Evolutionary conservation across 1,284 basidiomycete species (phyloP), one percentile per base, ranked within the genome.

Genomic region (Austropuccinia psidii): DNA sequence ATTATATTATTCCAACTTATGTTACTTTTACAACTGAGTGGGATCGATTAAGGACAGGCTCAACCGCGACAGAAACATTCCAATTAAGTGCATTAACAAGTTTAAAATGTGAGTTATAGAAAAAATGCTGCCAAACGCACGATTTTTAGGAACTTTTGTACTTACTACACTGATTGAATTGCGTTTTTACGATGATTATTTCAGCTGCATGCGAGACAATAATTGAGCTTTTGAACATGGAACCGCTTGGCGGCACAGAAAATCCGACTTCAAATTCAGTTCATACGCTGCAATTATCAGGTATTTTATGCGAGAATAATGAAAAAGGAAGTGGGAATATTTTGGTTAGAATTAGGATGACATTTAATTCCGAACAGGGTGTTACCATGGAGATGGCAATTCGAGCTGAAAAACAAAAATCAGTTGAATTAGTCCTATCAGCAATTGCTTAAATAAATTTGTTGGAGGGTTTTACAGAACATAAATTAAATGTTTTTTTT

Each of bases 381-480:
- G 96, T 99, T n/a, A 96, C 93, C 49, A 84, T 99, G 77, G 95
- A 98, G 83, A 83, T 99, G 65, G 85, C 86, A 21, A 93, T 96
- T n/a, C 87, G 95, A 61, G 93, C 93, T 65, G 93, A 98, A 81
- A 88, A 89, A 82, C 87, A 91, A 79, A 87, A 87, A 76, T 90
- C 89, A 29, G 92, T 90, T 78, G 85, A 88, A 78, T 85, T 99
- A 73, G 89, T 98, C 45, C 85, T 98, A 76, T 87, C 89, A 49
- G 95, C 96, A 61, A 94, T 99, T 80, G 80, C 78, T 47, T 80
- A 73, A 69, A 54, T n/a, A n/a, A n/a, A n/a, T n/a, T n/a, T n/a
- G n/a, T n/a, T n/a, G n/a, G n/a, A n/a, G n/a, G n/a, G n/a, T n/a
- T n/a, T n/a, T n/a, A n/a, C n/a, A n/a, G n/a, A n/a, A n/a, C n/a